These are phyloP conservation scores for Vitellaria paradoxa DNA, from an alignment of 179 eudicot species.

Conservation along the genomic window DNA sequence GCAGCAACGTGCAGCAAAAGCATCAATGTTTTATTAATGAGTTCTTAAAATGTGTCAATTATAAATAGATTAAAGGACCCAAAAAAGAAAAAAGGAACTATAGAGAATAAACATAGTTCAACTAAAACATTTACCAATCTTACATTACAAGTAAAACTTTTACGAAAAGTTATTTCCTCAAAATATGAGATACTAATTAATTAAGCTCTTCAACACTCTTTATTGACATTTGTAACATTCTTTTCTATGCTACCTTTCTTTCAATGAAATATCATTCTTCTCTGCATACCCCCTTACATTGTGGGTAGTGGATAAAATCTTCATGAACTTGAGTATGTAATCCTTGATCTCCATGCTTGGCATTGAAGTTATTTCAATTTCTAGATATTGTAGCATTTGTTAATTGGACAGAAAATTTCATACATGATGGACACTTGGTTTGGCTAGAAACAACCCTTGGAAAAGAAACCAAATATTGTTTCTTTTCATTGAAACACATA, in stretches of 20 bases:
- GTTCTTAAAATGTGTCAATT: neutral
- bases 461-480: neutral
- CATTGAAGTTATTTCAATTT: neutral
- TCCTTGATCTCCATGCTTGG: neutral
- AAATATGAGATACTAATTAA: neutral
- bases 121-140: neutral
- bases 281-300: neutral
- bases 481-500: no score
- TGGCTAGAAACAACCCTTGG: neutral
- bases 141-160: neutral
- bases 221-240: neutral
- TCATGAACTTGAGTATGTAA: neutral
- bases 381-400: neutral
- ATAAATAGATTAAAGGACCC: no score
- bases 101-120: neutral
- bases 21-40: neutral
- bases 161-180: neutral
- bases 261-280: neutral
- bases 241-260: neutral
- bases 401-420: neutral
- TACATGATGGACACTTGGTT: neutral
- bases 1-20: conserved; percentile 5
- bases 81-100: neutral
- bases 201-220: neutral
- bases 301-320: neutral